These are phyloP conservation scores for Cystofilobasidium macerans DNA, from an alignment of 768 basidiomycete species.

Conservation along the genomic window DNA sequence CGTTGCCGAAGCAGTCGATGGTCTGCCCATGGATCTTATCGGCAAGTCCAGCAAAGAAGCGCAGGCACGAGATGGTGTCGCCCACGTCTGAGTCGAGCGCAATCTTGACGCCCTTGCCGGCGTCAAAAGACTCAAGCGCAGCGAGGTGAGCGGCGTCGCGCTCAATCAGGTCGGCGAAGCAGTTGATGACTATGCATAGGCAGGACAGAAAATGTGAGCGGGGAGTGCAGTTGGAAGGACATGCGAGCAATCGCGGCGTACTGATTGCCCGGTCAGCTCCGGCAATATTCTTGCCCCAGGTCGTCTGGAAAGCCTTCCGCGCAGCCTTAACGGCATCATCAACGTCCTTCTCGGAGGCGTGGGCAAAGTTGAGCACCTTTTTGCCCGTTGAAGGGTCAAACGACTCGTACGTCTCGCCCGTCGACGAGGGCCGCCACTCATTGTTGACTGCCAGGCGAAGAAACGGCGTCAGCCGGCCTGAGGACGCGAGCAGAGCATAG, in stretches of 20 bases:
- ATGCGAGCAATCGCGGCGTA: no score
- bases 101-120: slow-evolving; percentile 7
- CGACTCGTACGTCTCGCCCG: slow-evolving; percentile 6
- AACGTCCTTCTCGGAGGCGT: slow-evolving; percentile 27
- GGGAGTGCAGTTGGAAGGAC: no score
- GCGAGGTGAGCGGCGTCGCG: neutral
- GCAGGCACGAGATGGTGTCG: neutral
- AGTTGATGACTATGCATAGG: neutral
- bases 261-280: slow-evolving; percentile 49
- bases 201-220: no score
- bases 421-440: no score
- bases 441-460: no score
- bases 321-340: slow-evolving; percentile 36
- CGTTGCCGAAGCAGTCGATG: slow-evolving; percentile 60
- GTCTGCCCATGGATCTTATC: slow-evolving; percentile 86
- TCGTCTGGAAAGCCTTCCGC: slow-evolving; percentile 39
- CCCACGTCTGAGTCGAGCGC: neutral
- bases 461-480: no score
- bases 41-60: slow-evolving; percentile 33
- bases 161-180: slow-evolving; percentile 1
- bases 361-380: neutral
- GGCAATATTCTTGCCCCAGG: slow-evolving; percentile 32
- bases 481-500: no score
- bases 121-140: slow-evolving; percentile 6
- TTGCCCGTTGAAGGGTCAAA: slow-evolving; percentile 9